Percentiles rank a stretch among this genome's conserved stretches.
Evolutionary conservation across 805 yeast species (phyloP).

Genomic region (Candida insectalens): DNA sequence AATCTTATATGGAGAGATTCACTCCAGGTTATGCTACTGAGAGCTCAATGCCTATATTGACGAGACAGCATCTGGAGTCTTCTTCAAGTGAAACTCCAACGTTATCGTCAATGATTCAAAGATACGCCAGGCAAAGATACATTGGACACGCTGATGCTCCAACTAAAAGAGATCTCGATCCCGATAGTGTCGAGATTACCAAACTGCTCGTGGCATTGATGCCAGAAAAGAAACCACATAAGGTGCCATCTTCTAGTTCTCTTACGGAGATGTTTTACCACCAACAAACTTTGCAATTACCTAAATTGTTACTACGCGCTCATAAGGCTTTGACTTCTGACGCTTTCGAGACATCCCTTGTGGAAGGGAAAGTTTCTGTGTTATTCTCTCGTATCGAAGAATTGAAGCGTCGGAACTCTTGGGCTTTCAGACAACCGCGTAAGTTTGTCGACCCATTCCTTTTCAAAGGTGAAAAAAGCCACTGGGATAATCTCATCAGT

Average conservation of each 20-base stretch:
- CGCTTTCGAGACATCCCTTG: constrained; percentile 70
- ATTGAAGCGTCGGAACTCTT: constrained; percentile 72
- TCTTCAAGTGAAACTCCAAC: constrained; percentile 19
- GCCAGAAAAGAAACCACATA: constrained; percentile 44
- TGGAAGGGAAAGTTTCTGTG: constrained; percentile 88
- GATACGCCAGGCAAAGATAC: constrained; percentile 13
- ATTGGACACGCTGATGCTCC: constrained; percentile 21
- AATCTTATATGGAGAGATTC: background rate
- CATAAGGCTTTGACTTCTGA: constrained; percentile 84
- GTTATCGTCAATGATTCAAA: constrained; percentile 19
- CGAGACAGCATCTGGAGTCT: constrained; percentile 10
- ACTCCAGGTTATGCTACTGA: background rate
- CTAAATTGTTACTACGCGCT: constrained; percentile 71
- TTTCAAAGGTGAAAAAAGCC: constrained; percentile 31
- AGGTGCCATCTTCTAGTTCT: constrained; percentile 49
- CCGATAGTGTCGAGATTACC: constrained; percentile 30
- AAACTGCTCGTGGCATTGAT: constrained; percentile 35
- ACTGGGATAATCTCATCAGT: constrained; percentile 63
- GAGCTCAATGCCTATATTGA: constrained; percentile 1
- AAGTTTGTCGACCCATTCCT: constrained; percentile 59
- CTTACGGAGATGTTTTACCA: constrained; percentile 79
- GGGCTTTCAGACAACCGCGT: constrained; percentile 86
- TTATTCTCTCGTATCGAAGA: constrained; percentile 88
- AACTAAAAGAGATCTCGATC: constrained; percentile 22
- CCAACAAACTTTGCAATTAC: constrained; percentile 80